These are phyloP conservation scores for Malus hybrid DNA, from an alignment of 331 rosid genomes.

Conservation along the genomic window DNA sequence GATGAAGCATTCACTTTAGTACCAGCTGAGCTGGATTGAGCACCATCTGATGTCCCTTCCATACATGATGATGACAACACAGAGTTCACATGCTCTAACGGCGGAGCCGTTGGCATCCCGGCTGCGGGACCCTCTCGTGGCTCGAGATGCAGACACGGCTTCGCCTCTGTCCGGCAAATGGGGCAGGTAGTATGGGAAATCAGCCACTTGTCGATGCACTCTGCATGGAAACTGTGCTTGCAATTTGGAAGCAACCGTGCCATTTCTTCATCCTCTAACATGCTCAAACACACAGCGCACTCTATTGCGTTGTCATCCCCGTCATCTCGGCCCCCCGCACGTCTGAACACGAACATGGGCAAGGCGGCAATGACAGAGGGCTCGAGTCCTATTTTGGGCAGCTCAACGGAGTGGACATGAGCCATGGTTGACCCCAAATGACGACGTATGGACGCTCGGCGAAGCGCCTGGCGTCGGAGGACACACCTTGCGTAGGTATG, in stretches of 20 bases:
- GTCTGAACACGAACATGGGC: conserved; percentile 37
- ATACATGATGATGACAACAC: background rate
- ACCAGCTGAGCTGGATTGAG: conserved; percentile 3
- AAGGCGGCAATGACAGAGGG: conserved; percentile 37
- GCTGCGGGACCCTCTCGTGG: conserved; percentile 46
- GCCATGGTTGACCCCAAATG: conserved; percentile 17
- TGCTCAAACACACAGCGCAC: conserved; percentile 55
- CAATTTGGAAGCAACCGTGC: conserved; percentile 64
- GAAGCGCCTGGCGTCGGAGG: conserved; percentile 59
- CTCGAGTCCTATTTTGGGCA: conserved; percentile 46
- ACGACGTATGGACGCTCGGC: conserved; percentile 36
- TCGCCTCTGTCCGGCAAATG: conserved; percentile 54
- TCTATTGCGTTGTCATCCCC: conserved; percentile 10
- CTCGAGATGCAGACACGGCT: conserved; percentile 33
- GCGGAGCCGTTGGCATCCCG: conserved; percentile 15
- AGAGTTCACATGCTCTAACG: background rate
- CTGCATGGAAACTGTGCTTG: conserved; percentile 52
- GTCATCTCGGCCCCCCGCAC: background rate
- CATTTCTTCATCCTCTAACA: conserved; percentile 22
- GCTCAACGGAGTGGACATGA: conserved; percentile 15
- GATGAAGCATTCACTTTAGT: conserved; percentile 26
- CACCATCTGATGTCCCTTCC: conserved; percentile 29
- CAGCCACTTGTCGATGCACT: conserved; percentile 68
- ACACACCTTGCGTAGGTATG: conserved; percentile 64
- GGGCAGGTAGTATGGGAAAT: conserved; percentile 60